These are phyloP conservation scores for Alternaria conjuncta DNA, from an alignment of 2,329 filamentous ascomycete species.

Conservation along the genomic window DNA sequence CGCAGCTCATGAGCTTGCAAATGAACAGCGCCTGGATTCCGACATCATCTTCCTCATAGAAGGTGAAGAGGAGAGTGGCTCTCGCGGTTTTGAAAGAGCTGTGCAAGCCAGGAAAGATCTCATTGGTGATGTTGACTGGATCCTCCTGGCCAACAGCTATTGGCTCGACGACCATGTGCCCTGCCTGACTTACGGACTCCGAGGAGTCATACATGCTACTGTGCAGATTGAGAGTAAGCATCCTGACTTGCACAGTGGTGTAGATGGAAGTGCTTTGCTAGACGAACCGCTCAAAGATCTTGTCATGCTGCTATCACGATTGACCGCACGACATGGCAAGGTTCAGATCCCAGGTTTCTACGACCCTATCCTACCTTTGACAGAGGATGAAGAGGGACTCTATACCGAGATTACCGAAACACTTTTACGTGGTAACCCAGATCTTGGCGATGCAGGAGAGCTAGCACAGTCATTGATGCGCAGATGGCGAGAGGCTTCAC, in stretches of 20 bases:
- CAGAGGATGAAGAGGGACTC: conserved; percentile 74
- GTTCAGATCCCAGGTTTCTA: conserved; percentile 90
- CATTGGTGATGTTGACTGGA: conserved; percentile 92
- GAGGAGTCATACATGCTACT: conserved; percentile 92
- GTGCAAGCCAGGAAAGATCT: conserved; percentile 79
- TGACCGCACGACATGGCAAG: conserved; percentile 81
- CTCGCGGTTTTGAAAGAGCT: conserved; percentile 85
- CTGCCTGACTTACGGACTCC: conserved; percentile 90
- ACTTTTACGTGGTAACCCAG: conserved; percentile 73
- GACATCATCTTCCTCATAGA: conserved; percentile 95
- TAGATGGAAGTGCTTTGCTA: conserved; percentile 90
- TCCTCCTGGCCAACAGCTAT: conserved; percentile 95
- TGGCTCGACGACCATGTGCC: conserved; percentile 97
- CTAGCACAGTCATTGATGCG: conserved; percentile 88
- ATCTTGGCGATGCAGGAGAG: conserved; percentile 67
- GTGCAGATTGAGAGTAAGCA: conserved; percentile 84
- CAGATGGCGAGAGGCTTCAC: conserved; percentile 90
- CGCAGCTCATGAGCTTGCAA: conserved; percentile 86
- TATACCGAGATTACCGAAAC: conserved; percentile 85
- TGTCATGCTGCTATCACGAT: conserved; percentile 78
- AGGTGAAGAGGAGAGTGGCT: conserved; percentile 95
- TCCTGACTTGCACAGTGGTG: conserved; percentile 91
- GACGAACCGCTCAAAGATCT: conserved; percentile 93
- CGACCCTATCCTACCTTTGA: conserved; percentile 78
- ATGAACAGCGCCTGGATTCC: conserved; percentile 81